Conservation (phyloP, 805 yeast species). For the Ogataea nitratoaversa region DNA sequence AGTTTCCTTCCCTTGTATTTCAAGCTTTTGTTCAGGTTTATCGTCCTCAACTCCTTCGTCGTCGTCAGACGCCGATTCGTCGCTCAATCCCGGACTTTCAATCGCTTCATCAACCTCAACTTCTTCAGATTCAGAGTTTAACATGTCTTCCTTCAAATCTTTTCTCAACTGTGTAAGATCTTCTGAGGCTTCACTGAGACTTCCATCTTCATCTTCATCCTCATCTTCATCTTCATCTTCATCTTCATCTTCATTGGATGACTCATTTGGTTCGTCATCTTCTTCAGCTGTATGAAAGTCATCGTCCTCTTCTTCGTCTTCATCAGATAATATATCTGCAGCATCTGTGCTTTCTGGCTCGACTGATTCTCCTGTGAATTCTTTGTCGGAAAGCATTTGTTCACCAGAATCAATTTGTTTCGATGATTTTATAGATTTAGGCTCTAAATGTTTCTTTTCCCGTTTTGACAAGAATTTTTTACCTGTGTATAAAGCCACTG, state of each 20-base stretch:
- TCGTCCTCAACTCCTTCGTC: not conserved
- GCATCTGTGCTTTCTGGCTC: slow-evolving; percentile 3
- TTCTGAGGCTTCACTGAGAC: slow-evolving; percentile 14
- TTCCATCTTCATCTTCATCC: slow-evolving; percentile 4
- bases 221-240: not conserved
- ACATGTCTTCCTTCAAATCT: slow-evolving; percentile 27
- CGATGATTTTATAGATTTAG: slow-evolving; percentile 17
- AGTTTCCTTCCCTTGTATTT: slow-evolving; percentile 16
- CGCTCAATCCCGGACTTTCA: slow-evolving; percentile 18
- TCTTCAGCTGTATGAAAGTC: not conserved
- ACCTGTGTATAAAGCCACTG: slow-evolving; percentile 54
- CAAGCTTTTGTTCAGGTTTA: slow-evolving; percentile 13
- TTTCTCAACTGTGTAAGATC: slow-evolving; percentile 20
- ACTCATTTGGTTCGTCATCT: too few relatives aligned
- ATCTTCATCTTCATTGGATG: too few relatives aligned
- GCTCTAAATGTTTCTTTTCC: slow-evolving; percentile 30
- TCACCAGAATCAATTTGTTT: not conserved
- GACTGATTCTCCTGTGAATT: slow-evolving; percentile 2
- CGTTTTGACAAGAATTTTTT: slow-evolving; percentile 48
- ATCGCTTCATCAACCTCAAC: slow-evolving; percentile 24
- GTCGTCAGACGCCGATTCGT: slow-evolving; percentile 11
- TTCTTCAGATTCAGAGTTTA: not conserved
- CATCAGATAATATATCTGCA: slow-evolving; percentile 22
- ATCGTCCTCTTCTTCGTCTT: slow-evolving; percentile 18
- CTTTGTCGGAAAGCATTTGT: slow-evolving; percentile 10